phyloP scores from a whole-genome alignment of 139 green algal genomes.

The Coelastrella sp. region DNA sequence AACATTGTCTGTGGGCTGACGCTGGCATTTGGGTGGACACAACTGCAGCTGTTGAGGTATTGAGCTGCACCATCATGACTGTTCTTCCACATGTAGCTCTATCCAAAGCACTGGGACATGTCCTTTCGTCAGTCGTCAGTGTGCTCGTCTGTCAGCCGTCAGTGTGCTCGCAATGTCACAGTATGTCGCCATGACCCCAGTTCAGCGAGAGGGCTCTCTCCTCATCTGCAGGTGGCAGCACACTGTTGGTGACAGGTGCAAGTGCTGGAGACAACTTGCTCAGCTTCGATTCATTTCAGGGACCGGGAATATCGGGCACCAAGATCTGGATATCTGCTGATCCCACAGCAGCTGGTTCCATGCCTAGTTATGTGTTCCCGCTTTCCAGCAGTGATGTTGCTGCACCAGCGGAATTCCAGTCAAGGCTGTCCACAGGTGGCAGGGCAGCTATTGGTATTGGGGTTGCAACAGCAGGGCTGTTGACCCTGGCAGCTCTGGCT shows the following conservation, averaged over 20 bases:
- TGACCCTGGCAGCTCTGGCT: background rate
- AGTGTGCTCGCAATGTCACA: too few relatives aligned
- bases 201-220: too few relatives aligned
- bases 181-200: too few relatives aligned
- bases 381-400: background rate
- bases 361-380: conserved; percentile 17
- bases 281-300: background rate
- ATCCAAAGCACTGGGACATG: too few relatives aligned
- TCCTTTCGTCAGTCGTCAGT: too few relatives aligned
- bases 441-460: background rate
- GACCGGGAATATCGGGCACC: background rate
- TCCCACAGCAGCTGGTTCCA: background rate
- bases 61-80: too few relatives aligned
- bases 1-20: too few relatives aligned
- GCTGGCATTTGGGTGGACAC: too few relatives aligned
- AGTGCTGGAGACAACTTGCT: background rate
- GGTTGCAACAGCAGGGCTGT: background rate
- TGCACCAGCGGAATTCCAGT: background rate
- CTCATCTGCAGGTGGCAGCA: background rate
- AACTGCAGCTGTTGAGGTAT: too few relatives aligned
- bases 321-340: conserved; percentile 20
- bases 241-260: background rate
- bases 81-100: too few relatives aligned
- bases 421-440: background rate
- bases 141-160: too few relatives aligned